Evolutionary conservation across 2,329 filamentous ascomycete species (phyloP).

Genomic region (Sclerotinia borealis): DNA sequence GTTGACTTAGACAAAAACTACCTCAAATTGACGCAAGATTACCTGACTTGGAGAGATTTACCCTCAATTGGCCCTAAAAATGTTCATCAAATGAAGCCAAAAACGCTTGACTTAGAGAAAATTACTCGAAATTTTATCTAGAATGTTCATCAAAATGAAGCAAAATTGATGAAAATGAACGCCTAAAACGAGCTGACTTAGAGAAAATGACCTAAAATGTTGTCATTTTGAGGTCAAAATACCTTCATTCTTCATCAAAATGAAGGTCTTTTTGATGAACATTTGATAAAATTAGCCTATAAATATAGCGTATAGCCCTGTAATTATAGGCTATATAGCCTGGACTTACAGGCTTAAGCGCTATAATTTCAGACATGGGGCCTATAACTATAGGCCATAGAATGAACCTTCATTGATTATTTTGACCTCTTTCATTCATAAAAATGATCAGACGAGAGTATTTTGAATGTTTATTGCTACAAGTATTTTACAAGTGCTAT

Average conservation of each 20-base stretch:
- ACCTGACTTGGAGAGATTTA: neutral
- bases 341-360: fast-evolving
- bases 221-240: neutral
- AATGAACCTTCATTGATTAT: neutral
- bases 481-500: fast-evolving
- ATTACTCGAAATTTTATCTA: fast-evolving
- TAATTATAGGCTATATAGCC: fast-evolving
- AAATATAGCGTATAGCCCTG: neutral
- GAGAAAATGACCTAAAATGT: fast-evolving
- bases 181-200: too few species aligned
- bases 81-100: neutral
- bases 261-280: neutral
- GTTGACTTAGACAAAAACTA: fast-evolving
- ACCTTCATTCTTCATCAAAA: neutral
- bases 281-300: neutral
- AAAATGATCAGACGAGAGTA: neutral
- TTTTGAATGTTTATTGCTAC: neutral
- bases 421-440: neutral
- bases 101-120: neutral
- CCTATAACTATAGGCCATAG: neutral
- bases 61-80: neutral
- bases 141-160: neutral
- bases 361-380: fast-evolving
- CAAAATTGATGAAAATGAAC: neutral
- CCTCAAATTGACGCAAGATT: neutral